phyloP scores from a whole-genome alignment of 169 alveolate genomes.

The Eimeria sp. region DNA sequence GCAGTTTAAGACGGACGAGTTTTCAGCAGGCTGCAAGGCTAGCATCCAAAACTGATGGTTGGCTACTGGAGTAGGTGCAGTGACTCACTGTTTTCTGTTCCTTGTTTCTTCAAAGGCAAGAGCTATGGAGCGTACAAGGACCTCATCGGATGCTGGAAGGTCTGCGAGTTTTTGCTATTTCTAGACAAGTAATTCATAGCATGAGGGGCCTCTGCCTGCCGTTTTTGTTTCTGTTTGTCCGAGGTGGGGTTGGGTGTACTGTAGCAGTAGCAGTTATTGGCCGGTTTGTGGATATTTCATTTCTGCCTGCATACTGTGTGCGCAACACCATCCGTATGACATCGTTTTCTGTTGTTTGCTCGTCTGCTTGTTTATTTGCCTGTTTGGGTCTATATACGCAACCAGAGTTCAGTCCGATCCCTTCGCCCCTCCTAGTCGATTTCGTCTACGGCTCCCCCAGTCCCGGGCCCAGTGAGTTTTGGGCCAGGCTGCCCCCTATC shows the following conservation, averaged over 20 bases:
- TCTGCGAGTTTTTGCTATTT: conserved; percentile 71
- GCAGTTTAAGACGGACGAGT: too few species aligned
- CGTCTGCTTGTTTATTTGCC: not conserved
- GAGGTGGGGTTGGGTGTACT: not conserved
- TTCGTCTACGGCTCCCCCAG: conserved; percentile 86
- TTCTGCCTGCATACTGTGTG: not conserved
- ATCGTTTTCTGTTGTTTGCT: too few species aligned
- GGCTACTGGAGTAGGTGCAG: too few species aligned
- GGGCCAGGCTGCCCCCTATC: not conserved
- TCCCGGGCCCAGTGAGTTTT: conserved; percentile 82
- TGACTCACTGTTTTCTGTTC: not conserved
- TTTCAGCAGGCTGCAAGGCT: too few species aligned
- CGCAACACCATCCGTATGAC: not conserved
- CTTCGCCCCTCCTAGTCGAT: conserved; percentile 89
- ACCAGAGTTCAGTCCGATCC: conserved; percentile 90
- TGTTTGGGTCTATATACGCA: not conserved
- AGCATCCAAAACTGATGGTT: too few species aligned
- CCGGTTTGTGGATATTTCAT: not conserved
- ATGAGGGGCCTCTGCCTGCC: too few species aligned
- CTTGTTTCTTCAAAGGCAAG: conserved; percentile 78
- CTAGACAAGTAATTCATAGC: conserved; percentile 43
- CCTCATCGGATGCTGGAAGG: conserved; percentile 85
- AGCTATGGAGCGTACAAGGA: conserved; percentile 86
- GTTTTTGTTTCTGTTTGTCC: too few species aligned
- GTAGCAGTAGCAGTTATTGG: not conserved